Base-by-base conservation (phyloP, 2,329 filamentous ascomycete genomes). In the Coleophoma cylindrospora region DNA sequence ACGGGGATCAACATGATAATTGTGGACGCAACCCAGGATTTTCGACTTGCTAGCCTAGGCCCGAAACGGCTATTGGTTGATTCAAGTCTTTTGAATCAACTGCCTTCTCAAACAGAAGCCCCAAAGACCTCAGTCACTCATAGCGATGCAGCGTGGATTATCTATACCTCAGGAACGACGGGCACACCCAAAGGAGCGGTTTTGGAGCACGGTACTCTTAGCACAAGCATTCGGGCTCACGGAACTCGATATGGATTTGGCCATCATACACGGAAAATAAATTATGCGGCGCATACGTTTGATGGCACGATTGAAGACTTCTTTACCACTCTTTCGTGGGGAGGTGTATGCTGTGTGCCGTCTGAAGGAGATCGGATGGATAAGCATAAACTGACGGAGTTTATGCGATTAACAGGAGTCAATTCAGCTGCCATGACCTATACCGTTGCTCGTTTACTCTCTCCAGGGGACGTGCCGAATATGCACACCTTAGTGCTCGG, bases 131-230 rank as follows among this genome's bases (percentile, higher is more conserved):
- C 45, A 34, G 50, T 49, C 14, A 32, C 13, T 14, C 41, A 53
- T 13, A 22, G 40, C n/a, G 49, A 55, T 32, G 50, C 53, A 3
- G 49, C 48, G 19, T 55, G 47, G 36, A 44, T 55, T 4, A 52
- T 57, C 17, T 57, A 49, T 34, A 55, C 54, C 10, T 57, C 54
- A 36, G 54, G 54, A 13, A 51, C 45, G 17, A 55, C 54, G 2
- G 54, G 54, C 12, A 47, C 17, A 8, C 54, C 54, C 6, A 57
- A 57, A 36, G 54, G 54, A 1, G 49, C 54, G 14, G 50, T 57
- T n/a, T 33, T 55, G 10, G 48, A 51, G 27, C 51, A 57, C 41
- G 15, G 36, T 13, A 45, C 54, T 36, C 12, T 57, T 13, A 37
- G 38, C 19, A 52, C 47, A 4, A 48, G 43, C 22, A 40, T 43